Conservation (phyloP, 441 rosid species). For the Corymbia calophylla region DNA sequence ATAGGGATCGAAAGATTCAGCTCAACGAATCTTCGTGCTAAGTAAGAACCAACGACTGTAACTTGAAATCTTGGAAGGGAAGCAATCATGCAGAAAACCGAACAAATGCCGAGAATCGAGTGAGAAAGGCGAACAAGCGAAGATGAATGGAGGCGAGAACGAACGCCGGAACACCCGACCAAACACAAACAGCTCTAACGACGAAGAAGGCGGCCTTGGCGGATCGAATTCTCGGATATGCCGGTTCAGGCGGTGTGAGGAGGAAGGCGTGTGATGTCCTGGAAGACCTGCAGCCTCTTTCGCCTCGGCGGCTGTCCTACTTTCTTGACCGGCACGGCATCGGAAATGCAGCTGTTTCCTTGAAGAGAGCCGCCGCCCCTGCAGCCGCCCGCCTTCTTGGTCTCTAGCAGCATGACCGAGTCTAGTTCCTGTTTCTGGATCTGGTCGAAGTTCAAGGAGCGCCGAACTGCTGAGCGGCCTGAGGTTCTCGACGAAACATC, state of each 20-base stretch:
- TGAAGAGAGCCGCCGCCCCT: background rate
- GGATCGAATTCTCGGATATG: background rate
- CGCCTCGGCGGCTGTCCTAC: constrained; percentile 5
- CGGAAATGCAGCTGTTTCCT: background rate
- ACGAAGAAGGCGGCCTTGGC: background rate
- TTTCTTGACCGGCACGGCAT: background rate
- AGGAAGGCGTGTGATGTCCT: constrained; percentile 39
- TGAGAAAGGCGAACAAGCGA: background rate
- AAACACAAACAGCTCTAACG: background rate
- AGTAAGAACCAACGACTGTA: background rate
- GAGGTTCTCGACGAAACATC: background rate
- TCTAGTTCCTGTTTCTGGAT: background rate
- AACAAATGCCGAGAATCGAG: background rate
- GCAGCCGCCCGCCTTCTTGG: background rate
- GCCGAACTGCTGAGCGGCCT: constrained; percentile 10
- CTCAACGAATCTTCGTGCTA: background rate
- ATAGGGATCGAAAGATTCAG: background rate
- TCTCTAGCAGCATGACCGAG: background rate
- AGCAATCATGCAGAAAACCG: background rate
- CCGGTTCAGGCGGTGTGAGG: background rate
- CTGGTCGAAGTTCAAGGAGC: constrained; percentile 19
- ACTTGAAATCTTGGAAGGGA: background rate
- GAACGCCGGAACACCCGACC: background rate
- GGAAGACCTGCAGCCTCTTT: constrained; percentile 49
- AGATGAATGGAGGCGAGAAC: background rate